Evolutionary conservation across 2,329 filamentous ascomycete species (phyloP), one percentile per base, ranked within the genome.

Genomic region (Hymenoscyphus occultus): DNA sequence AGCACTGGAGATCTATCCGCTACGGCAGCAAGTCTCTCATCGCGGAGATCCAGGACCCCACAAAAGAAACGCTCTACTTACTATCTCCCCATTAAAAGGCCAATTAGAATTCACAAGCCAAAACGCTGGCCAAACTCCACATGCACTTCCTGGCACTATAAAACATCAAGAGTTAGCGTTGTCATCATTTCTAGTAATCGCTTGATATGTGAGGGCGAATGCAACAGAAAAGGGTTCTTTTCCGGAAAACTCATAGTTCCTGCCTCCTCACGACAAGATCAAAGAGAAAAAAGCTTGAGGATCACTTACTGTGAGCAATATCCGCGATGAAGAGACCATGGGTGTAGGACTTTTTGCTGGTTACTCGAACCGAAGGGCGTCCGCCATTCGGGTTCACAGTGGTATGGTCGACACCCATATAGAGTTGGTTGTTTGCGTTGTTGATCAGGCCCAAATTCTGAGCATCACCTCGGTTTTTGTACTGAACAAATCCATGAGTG

Each of bases 301-400:
- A 10, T 7, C 5, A 35, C 35, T 35, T 35, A 35, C 35, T 92
- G 70, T 93, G 90, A 19, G 81, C 80, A 61, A 92, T 83, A 74
- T 93, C 90, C 28, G 89, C 81, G 60, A 93, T 86, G 70, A 92
- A 86, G 10, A 92, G 82, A 0, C 88, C 90, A 69, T 87, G 81
- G 39, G 81, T 84, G 75, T 87, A 93, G 3, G 80, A 76, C 60
- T 84, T 80, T 62, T 85, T 88, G 76, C 87, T 90, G 56, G 86
- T 84, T 13, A 93, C 76, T 16, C 90, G 84, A 48, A 93, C 83
- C 68, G 87, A 91, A 10, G 81, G 80, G 19, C 83, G 76, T n/a
- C 82, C 83, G 1, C 77, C 78, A 31, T 78, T 72, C 0, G 83
- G 82, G 66, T 84, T 83, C 48, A 76, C 69, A 28, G 86, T 89